phyloP scores from a whole-genome alignment of 768 basidiomycete genomes.

The Cystobasidium tubakii region DNA sequence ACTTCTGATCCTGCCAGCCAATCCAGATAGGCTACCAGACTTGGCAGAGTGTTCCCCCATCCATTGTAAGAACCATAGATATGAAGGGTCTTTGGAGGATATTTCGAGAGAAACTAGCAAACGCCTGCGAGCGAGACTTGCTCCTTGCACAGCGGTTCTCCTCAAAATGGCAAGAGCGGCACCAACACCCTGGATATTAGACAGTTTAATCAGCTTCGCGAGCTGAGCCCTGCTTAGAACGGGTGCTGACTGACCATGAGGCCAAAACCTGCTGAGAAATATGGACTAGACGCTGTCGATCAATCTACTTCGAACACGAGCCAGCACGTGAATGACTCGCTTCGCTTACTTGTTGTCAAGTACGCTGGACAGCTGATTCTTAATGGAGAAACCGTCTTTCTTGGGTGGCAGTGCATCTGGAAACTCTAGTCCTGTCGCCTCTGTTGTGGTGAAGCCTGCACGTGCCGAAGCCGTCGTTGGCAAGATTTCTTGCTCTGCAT shows the following conservation, averaged over 20 bases:
- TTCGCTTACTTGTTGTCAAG: conserved; percentile 31
- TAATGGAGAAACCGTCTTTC: not conserved
- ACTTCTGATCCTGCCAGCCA: conserved; percentile 56
- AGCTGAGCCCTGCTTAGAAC: not conserved
- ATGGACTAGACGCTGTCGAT: conserved; percentile 59
- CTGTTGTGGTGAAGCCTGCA: not conserved
- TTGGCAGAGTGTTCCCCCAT: conserved; percentile 65
- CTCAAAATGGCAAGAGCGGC: conserved; percentile 73
- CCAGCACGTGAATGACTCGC: not conserved
- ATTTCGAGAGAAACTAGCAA: conserved; percentile 93
- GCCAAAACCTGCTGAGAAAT: conserved; percentile 96
- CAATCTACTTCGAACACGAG: not conserved
- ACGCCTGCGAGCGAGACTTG: conserved; percentile 72
- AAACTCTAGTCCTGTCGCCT: not conserved
- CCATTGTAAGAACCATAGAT: conserved; percentile 96
- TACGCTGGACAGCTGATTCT: conserved; percentile 11
- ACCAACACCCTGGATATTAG: conserved; percentile 66
- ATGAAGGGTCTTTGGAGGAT: conserved; percentile 86
- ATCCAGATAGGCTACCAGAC: conserved; percentile 44
- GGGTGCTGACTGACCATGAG: conserved; percentile 64
- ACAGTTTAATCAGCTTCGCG: not conserved
- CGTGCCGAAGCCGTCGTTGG: not conserved
- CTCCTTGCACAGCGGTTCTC: conserved; percentile 62
- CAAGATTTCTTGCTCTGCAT: not conserved
- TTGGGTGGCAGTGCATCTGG: not conserved